These are phyloP conservation scores for Trichosporon sp. DNA, from an alignment of 1,284 basidiomycete genomes.

Conservation along the genomic window DNA sequence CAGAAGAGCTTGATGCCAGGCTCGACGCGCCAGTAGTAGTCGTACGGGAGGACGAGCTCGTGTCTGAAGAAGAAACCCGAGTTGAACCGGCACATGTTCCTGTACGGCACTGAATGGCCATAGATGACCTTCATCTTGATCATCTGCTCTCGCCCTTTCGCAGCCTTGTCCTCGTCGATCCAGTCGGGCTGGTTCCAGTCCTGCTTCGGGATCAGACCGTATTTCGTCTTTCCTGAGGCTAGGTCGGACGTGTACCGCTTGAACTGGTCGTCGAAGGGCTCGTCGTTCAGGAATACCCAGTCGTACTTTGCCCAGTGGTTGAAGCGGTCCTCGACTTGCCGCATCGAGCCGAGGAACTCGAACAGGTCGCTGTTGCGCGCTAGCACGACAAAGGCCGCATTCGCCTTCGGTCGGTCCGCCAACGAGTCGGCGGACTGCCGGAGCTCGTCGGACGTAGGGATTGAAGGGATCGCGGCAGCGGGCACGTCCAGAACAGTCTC, in stretches of 20 bases:
- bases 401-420: constrained; percentile 56
- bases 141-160: constrained; percentile 61
- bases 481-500: neutral
- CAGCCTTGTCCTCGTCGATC: constrained; percentile 66
- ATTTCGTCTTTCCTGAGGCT: constrained; percentile 63
- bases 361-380: constrained; percentile 71
- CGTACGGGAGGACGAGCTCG: constrained; percentile 68
- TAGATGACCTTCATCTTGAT: constrained; percentile 77
- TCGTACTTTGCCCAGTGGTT: constrained; percentile 80
- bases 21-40: constrained; percentile 89
- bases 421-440: constrained; percentile 23
- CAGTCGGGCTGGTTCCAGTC: constrained; percentile 81
- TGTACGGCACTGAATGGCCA: constrained; percentile 61
- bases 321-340: constrained; percentile 53
- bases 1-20: constrained; percentile 5
- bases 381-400: constrained; percentile 78
- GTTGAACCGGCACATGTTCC: constrained; percentile 83
- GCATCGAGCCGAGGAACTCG: constrained; percentile 57
- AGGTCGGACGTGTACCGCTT: constrained; percentile 64
- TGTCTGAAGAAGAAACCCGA: constrained; percentile 81
- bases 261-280: constrained; percentile 67
- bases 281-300: constrained; percentile 80
- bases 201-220: constrained; percentile 72
- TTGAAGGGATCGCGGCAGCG: neutral
- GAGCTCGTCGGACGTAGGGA: constrained; percentile 27